These are phyloP conservation scores for Ophiostoma tasmaniense DNA, from an alignment of 2,329 filamentous ascomycete species.

Conservation along the genomic window DNA sequence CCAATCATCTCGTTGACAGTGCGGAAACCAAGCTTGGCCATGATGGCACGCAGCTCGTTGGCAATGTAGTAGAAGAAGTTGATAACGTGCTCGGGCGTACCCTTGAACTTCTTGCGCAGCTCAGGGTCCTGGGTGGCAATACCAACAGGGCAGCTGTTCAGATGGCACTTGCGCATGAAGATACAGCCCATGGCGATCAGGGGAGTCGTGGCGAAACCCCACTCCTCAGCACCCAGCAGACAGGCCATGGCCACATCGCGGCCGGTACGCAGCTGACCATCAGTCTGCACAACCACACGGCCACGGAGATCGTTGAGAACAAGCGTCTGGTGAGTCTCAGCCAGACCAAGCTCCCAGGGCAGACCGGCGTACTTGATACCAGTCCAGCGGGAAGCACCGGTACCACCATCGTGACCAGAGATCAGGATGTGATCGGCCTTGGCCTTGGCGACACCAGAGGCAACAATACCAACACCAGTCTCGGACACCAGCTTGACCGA, in stretches of 20 bases:
- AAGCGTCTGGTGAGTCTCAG: conserved; percentile 92
- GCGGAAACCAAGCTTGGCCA: conserved; percentile 90
- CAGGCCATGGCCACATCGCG: conserved; percentile 91
- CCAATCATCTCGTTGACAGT: conserved; percentile 98
- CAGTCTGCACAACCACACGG: conserved; percentile 91
- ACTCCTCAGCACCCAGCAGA: conserved; percentile 94
- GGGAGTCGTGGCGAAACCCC: conserved; percentile 90
- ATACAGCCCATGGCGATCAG: conserved; percentile 96
- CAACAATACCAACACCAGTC: conserved; percentile 94
- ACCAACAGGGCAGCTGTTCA: conserved; percentile 79
- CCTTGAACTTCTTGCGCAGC: conserved; percentile 84
- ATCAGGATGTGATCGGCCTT: conserved; percentile 96
- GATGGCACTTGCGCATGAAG: conserved; percentile 75
- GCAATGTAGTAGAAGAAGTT: conserved; percentile 99
- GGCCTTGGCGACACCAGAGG: conserved; percentile 93
- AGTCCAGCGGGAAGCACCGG: conserved; percentile 93
- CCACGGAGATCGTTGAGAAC: conserved; percentile 93
- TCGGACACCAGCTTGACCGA: conserved; percentile 98
- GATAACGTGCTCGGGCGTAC: conserved; percentile 91
- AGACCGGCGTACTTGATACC: conserved; percentile 98
- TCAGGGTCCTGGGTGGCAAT: conserved; percentile 96
- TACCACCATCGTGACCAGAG: conserved; percentile 93
- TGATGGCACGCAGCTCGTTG: conserved; percentile 92
- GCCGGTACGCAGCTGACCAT: conserved; percentile 87
- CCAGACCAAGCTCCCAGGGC: conserved; percentile 92